Evolutionary conservation across 306 rosid species (phyloP), one percentile per base, ranked within the genome.

Genomic region (Canavalia ensiformis): DNA sequence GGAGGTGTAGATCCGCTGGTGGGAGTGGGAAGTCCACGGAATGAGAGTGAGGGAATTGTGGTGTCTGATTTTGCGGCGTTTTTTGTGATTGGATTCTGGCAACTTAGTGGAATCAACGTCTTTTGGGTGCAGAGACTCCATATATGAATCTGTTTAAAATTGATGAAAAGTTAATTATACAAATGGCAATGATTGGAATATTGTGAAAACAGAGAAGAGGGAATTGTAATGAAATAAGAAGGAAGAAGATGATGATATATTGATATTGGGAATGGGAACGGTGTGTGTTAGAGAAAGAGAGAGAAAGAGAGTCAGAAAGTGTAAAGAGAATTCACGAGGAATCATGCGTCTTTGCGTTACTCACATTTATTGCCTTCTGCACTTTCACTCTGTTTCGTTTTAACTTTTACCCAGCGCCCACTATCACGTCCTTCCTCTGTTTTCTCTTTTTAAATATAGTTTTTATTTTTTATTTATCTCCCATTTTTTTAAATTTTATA

Each of bases 11-110:
- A 84, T 84, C 86, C 78, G 87, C 11, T 87, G 93, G 81, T 87
- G 78, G 4, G 83, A 45, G 7, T 88, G 84, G 50, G 97, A 91
- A 84, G 80, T 85, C 97, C 97, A 93, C 39, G 82, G 85, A 69
- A 67, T 63, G 37, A 8, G 44, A 30, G 7, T 7, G 51, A 30
- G 42, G 9, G 69, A 50, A 64, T 45, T 46, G 51, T 46, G 68
- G 4, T 18, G 13, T 0, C 13, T 54, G 47, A 88, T 54, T 82
- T 86, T 87, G 13, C 86, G 71, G 44, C 90, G 86, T 78, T 86
- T 90, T 59, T 74, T 82, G 55, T 73, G 84, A 60, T 78, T 70
- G 78, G 90, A 86, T 28, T 84, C 82, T 33, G 18, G 79, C 41
- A 76, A 60, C 33, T 31, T 55, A 28, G 4, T 18, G 3, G 81